phyloP scores from a whole-genome alignment of 768 basidiomycete species.

The Podaxis sp. region DNA sequence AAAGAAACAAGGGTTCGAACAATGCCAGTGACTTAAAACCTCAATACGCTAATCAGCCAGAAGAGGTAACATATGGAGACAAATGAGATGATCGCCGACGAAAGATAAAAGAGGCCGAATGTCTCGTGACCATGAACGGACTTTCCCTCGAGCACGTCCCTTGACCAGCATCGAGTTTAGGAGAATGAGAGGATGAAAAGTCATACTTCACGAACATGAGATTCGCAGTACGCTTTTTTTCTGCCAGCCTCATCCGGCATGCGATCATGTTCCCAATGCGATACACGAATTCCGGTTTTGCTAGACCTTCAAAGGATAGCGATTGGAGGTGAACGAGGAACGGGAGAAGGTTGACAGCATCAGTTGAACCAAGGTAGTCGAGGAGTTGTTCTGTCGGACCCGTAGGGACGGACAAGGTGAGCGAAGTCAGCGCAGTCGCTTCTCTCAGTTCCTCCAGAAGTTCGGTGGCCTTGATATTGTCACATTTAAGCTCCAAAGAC shows the following conservation, averaged over 20 bases:
- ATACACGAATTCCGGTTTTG: constrained; percentile 13
- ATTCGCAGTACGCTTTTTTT: constrained; percentile 5
- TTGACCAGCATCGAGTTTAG: constrained; percentile 6
- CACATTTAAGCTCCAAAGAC: constrained; percentile 11
- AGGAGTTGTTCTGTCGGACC: constrained; percentile 11
- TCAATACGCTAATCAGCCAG: neutral
- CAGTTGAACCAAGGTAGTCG: constrained; percentile 12
- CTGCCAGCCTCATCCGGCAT: constrained; percentile 8
- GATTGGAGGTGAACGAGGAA: constrained; percentile 10
- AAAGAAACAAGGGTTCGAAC: neutral
- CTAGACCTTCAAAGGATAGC: constrained; percentile 9
- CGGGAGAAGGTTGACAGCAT: constrained; percentile 11
- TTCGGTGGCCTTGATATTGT: constrained; percentile 11
- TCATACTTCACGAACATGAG: constrained; percentile 11
- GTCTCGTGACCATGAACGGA: constrained; percentile 8
- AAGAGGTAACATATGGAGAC: neutral
- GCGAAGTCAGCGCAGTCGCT: constrained; percentile 1
- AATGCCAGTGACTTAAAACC: neutral
- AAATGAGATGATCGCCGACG: neutral
- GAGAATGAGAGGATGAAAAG: constrained; percentile 8
- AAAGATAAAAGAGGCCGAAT: constrained; percentile 12
- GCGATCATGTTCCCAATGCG: constrained; percentile 12
- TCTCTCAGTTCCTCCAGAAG: constrained; percentile 11
- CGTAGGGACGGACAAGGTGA: constrained; percentile 8
- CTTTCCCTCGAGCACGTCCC: constrained; percentile 2